Base-by-base conservation (phyloP, 2,329 filamentous ascomycete species). In the Pseudogymnoascus pannorum region DNA sequence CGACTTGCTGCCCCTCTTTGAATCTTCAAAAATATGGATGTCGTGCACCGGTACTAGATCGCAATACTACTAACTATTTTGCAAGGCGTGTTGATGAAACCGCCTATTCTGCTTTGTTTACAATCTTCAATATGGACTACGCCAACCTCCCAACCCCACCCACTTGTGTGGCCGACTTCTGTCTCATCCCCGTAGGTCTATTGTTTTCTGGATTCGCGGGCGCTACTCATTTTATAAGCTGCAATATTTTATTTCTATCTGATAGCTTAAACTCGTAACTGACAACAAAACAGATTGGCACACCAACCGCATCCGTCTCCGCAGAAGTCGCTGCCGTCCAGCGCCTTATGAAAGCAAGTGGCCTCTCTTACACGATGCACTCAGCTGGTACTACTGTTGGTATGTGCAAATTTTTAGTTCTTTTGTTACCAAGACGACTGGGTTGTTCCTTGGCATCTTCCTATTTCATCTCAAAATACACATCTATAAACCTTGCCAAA, bases 301-400 rank as follows among this genome's bases (percentile, higher is more conserved):
- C 93, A 16, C 86, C 85, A 57, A 86, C 76, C 40, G 81, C 85
- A 59, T 92, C 89, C 1, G 88, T 93, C 14, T 88, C 90, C 4
- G 84, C 87, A 67, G 89, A 97, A 72, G 86, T 99, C 29, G 93
- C 93, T 33, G 87, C 89, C 65, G 91, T 97, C 36, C 93, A 97
- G 77, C 85, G 87, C 62, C 80, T 97, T 35, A 81, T 99, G 69
- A 86, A 88, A 74, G 85, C 84, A 60, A 94, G 88, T 68, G 91
- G 91, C 1, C 74, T 97, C 65, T 87, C 85, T 66, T 93, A 92
- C 72, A 86, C 83, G 54, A 94, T 97, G 91, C 93, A 97, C 76
- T 92, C 90, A 24, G 92, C 92, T 2, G 94, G 93, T 11, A 97
- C 93, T 0, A 97, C 93, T 0, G 83, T 97, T 61, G 92, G 91